phyloP scores from a whole-genome alignment of 805 yeast genomes.

The Starmerella sp. region DNA sequence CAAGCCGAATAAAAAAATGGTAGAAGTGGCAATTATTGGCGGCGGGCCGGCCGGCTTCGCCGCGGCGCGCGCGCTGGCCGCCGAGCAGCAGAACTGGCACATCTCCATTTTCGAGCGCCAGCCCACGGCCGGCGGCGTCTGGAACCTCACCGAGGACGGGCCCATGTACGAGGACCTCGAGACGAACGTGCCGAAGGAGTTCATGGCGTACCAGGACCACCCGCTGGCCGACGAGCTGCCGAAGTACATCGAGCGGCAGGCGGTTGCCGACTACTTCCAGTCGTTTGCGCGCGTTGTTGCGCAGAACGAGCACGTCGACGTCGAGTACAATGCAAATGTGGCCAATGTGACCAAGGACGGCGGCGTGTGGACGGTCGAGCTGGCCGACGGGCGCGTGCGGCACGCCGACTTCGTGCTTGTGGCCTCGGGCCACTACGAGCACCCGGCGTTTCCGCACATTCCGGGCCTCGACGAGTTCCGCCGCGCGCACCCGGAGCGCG shows the following conservation, averaged over 20 bases:
- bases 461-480: slow-evolving; percentile 31
- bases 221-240: slow-evolving; percentile 40
- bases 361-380: slow-evolving; percentile 33
- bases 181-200: slow-evolving; percentile 51
- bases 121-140: slow-evolving; percentile 53
- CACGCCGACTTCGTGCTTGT: slow-evolving; percentile 45
- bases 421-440: slow-evolving; percentile 54
- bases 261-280: slow-evolving; percentile 50
- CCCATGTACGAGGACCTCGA: slow-evolving; percentile 57
- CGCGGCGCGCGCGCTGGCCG: slow-evolving; percentile 48
- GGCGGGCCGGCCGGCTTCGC: slow-evolving; percentile 73
- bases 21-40: slow-evolving; percentile 53
- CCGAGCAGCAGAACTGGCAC: slow-evolving; percentile 35
- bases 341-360: slow-evolving; percentile 31
- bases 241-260: slow-evolving; percentile 47
- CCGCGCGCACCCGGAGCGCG: slow-evolving; percentile 24
- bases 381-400: slow-evolving; percentile 22
- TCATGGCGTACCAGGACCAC: slow-evolving; percentile 53
- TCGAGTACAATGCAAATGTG: slow-evolving; percentile 41
- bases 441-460: slow-evolving; percentile 48
- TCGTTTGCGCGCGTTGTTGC: slow-evolving; percentile 39
- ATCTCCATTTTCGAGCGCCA: slow-evolving; percentile 53
- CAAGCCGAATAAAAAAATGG: background rate
- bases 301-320: slow-evolving; percentile 21
- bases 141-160: slow-evolving; percentile 43